A percentile compares a stretch with the other conserved stretches of the same genome.
Evolutionary conservation across 2,329 filamentous ascomycete species (phyloP).

Genomic region (Epichloe bromicola): DNA sequence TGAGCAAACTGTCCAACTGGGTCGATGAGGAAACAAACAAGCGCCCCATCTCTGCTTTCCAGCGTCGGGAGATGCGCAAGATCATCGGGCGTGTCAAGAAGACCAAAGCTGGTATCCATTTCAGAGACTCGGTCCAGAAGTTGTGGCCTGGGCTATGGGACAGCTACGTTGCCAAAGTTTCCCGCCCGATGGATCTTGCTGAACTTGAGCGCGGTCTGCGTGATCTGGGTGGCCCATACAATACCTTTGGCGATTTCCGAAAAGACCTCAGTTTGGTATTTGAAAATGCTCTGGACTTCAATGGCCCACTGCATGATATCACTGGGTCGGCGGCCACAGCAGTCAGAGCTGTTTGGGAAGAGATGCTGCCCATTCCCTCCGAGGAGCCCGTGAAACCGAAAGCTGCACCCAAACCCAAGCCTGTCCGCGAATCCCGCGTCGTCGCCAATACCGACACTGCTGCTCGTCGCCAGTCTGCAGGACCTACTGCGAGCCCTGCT

Average conservation of each 20-base stretch:
- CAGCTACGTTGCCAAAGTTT: constrained; percentile 55
- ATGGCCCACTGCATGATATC: constrained; percentile 64
- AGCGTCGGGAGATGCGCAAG: constrained; percentile 50
- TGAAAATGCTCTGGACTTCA: constrained; percentile 69
- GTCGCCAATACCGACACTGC: constrained; percentile 13
- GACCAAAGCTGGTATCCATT: constrained; percentile 65
- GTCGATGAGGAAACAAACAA: constrained; percentile 29
- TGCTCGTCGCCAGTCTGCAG: constrained; percentile 17
- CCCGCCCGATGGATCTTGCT: constrained; percentile 70
- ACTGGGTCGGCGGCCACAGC: constrained; percentile 42
- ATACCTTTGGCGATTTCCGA: constrained; percentile 57
- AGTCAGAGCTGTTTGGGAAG: constrained; percentile 40
- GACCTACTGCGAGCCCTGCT: constrained; percentile 17
- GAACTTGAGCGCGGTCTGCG: constrained; percentile 74
- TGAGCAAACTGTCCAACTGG: constrained; percentile 25
- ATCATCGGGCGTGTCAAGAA: constrained; percentile 69
- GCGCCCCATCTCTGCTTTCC: constrained; percentile 41
- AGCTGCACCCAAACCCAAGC: constrained; percentile 28
- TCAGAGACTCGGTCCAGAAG: constrained; percentile 64
- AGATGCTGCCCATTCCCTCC: constrained; percentile 30
- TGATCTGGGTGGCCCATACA: constrained; percentile 45
- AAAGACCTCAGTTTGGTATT: constrained; percentile 67
- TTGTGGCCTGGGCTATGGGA: constrained; percentile 64
- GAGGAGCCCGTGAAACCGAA: constrained; percentile 47
- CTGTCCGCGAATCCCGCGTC: constrained; percentile 22